Evolutionary conservation across 352 stramenopile species (phyloP).

Genomic region (Pythium plurisporium): DNA sequence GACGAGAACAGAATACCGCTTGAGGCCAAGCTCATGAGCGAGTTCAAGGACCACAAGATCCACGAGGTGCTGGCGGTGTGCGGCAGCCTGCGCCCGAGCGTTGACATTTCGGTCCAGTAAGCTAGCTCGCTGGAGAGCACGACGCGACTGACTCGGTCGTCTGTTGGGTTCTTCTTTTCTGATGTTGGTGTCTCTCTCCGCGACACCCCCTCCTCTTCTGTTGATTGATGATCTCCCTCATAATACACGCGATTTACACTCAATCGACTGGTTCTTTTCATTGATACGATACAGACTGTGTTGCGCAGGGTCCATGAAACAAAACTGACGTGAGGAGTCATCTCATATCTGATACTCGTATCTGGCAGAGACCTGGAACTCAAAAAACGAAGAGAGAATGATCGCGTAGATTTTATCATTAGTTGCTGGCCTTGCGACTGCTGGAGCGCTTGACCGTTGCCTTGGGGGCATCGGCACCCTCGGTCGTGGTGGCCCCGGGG

Average conservation of each 20-base stretch:
- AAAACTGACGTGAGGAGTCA: background rate
- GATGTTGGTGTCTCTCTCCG: background rate
- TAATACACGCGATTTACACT: background rate
- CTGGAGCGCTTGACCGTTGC: slow-evolving; percentile 58
- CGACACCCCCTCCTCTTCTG: background rate
- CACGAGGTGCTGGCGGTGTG: slow-evolving; percentile 95
- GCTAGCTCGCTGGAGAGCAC: background rate
- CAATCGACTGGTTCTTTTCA: background rate
- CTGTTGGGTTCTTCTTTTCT: background rate
- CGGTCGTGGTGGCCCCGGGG: slow-evolving; percentile 8
- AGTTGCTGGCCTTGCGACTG: slow-evolving; percentile 45
- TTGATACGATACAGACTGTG: background rate
- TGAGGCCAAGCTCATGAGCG: slow-evolving; percentile 86
- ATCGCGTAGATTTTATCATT: background rate
- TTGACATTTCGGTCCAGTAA: slow-evolving; percentile 93
- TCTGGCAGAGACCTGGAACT: background rate
- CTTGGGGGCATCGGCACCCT: slow-evolving; percentile 33
- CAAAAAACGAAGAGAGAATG: background rate
- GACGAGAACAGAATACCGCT: slow-evolving; percentile 91
- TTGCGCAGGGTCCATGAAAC: no score
- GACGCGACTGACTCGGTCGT: background rate
- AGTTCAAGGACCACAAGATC: slow-evolving; percentile 96
- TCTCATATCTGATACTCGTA: slow-evolving; percentile 1
- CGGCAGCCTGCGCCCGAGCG: slow-evolving; percentile 93
- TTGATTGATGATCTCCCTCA: background rate